A percentile compares a stretch with the other conserved stretches of the same genome.
phyloP scores from a whole-genome alignment of 257 asterid genomes.

The Capsicum baccatum region DNA sequence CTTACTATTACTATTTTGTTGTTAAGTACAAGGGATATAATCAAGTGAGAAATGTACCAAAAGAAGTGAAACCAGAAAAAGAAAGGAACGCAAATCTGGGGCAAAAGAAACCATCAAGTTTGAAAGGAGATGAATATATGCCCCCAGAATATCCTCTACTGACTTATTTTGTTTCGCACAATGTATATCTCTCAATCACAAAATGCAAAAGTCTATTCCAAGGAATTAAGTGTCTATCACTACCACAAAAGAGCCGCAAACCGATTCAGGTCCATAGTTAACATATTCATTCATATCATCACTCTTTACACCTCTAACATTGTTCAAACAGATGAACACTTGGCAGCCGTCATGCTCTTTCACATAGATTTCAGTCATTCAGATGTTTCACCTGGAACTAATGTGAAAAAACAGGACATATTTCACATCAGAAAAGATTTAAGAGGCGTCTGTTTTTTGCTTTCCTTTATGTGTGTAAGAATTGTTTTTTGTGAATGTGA shows the following conservation, averaged over 20 bases:
- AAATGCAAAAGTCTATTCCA: neutral
- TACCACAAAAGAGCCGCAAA: neutral
- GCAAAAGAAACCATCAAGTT: neutral
- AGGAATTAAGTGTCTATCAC: neutral
- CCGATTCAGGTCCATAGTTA: neutral
- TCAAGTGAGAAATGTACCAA: neutral
- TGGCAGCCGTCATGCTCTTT: neutral
- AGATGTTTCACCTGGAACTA: neutral
- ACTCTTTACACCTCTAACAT: constrained; percentile 2
- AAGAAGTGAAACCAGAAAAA: neutral
- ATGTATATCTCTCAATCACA: constrained; percentile 1
- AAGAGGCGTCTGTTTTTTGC: neutral
- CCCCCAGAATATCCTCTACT: neutral
- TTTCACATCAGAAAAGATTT: neutral
- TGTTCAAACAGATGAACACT: neutral
- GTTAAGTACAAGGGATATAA: neutral
- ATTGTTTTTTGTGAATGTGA: neutral
- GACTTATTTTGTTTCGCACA: neutral
- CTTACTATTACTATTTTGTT: neutral
- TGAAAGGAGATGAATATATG: neutral
- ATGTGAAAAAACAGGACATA: neutral
- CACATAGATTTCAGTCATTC: neutral
- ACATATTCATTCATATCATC: neutral
- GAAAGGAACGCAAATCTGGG: neutral
- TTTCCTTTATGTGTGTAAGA: neutral